A percentile compares a stretch with the other conserved stretches of the same genome.
Evolutionary conservation across 2,329 filamentous ascomycete genomes (phyloP).

Genomic region (Monosporascus cannonballus): DNA sequence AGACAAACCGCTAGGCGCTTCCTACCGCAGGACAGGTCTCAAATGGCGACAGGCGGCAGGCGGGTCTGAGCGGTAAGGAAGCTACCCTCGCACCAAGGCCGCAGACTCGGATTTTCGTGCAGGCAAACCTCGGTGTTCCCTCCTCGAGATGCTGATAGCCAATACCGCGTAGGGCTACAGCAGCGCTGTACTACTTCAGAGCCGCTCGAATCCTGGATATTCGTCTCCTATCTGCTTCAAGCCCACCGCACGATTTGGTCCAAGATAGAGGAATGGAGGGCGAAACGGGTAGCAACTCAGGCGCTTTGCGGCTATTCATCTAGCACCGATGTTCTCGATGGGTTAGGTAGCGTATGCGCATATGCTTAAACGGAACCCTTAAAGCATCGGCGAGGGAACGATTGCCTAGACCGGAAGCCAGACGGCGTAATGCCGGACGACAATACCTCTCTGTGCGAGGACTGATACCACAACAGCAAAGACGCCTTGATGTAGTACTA

Average conservation of each 20-base stretch:
- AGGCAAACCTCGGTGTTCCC: slow-evolving; percentile 17
- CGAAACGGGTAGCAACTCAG: not conserved
- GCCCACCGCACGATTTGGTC: not conserved
- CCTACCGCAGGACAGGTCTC: slow-evolving; percentile 15
- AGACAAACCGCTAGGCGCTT: slow-evolving; percentile 16
- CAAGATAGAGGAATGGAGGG: not conserved
- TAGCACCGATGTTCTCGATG: slow-evolving; percentile 14
- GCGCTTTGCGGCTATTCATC: slow-evolving; percentile 7
- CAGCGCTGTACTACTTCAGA: slow-evolving; percentile 23
- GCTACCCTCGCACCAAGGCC: slow-evolving; percentile 20
- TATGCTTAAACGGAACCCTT: slow-evolving; percentile 9
- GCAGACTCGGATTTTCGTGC: slow-evolving; percentile 16
- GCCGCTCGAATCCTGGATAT: slow-evolving; percentile 8
- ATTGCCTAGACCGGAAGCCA: slow-evolving; percentile 22
- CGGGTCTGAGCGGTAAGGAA: slow-evolving; percentile 16
- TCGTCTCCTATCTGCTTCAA: not conserved
- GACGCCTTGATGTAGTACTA: not conserved
- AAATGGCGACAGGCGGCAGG: slow-evolving; percentile 20
- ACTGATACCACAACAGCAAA: not conserved
- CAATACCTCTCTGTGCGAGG: not conserved
- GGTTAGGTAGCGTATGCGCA: slow-evolving; percentile 5
- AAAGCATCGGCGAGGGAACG: slow-evolving; percentile 3
- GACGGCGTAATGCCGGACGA: slow-evolving; percentile 1
- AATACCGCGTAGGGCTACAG: slow-evolving; percentile 16
- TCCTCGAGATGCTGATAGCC: slow-evolving; percentile 14